A percentile compares a stretch with the other conserved stretches of the same genome.
phyloP scores from a whole-genome alignment of 2,329 filamentous ascomycete genomes.

The Sporothrix sp. region DNA sequence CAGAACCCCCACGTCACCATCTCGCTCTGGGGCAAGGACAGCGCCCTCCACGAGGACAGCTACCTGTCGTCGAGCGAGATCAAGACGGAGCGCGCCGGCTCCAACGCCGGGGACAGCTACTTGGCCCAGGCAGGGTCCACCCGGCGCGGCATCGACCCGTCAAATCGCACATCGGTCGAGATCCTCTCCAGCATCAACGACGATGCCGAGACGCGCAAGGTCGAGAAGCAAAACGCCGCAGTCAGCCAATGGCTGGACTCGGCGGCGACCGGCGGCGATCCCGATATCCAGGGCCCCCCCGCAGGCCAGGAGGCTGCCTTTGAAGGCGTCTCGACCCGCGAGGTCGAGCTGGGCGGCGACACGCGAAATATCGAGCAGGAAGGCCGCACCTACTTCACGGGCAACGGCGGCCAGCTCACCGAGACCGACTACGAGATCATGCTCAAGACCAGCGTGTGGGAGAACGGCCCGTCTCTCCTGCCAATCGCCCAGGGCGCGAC shows the following conservation, averaged over 20 bases:
- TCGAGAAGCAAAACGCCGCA: conserved; percentile 37
- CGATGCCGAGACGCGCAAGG: conserved; percentile 31
- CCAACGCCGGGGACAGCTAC: background rate
- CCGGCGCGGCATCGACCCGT: conserved; percentile 36
- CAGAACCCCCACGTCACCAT: conserved; percentile 48
- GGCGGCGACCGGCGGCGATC: conserved; percentile 18
- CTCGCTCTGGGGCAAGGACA: conserved; percentile 43
- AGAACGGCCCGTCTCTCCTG: conserved; percentile 37
- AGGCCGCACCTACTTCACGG: conserved; percentile 41
- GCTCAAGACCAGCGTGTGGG: conserved; percentile 38
- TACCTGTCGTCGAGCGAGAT: conserved; percentile 19
- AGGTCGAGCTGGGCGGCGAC: conserved; percentile 35
- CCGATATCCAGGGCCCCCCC: background rate
- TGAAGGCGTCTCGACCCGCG: conserved; percentile 30
- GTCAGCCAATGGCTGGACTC: conserved; percentile 43
- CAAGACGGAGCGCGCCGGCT: conserved; percentile 6
- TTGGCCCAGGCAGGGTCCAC: background rate
- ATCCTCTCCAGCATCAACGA: conserved; percentile 40
- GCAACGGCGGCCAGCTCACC: conserved; percentile 33
- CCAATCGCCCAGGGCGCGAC: conserved; percentile 30
- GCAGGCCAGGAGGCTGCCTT: conserved; percentile 16
- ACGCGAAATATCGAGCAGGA: conserved; percentile 42
- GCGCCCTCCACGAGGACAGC: conserved; percentile 17
- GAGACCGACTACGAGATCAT: conserved; percentile 42
- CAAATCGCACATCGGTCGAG: conserved; percentile 33